Conservation (phyloP, 768 basidiomycete species). For the Trametes cinnabarina region DNA sequence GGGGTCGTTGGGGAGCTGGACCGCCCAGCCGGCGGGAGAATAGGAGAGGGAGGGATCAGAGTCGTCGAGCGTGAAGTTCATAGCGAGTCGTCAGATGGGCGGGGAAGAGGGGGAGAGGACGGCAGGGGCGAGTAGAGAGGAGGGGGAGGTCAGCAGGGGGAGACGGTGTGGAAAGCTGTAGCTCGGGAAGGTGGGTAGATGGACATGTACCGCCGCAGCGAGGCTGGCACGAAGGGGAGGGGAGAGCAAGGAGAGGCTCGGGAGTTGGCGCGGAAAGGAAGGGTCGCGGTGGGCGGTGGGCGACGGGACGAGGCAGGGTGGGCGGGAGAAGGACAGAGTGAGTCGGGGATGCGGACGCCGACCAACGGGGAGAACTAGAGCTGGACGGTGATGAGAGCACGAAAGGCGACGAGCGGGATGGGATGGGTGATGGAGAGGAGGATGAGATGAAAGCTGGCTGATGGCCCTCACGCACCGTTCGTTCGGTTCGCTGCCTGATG, state of each 20-base stretch:
- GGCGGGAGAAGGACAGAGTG: background rate
- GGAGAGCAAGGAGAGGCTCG: background rate
- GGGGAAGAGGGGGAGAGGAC: background rate
- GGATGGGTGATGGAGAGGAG: background rate
- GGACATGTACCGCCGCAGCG: background rate
- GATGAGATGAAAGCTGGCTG: background rate
- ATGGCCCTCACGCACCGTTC: background rate
- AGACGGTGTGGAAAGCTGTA: background rate
- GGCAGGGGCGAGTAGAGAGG: background rate
- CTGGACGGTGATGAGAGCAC: too few relatives aligned
- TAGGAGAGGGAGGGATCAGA: constrained; percentile 23
- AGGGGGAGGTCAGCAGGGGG: background rate
- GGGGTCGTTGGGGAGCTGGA: constrained; percentile 24
- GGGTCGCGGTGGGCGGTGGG: background rate
- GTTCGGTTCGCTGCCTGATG: background rate
- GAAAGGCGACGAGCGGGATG: background rate
- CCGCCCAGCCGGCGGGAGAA: constrained; percentile 24
- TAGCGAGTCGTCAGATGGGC: background rate
- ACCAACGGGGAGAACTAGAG: too few relatives aligned
- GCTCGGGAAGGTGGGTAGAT: background rate
- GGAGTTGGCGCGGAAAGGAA: constrained; percentile 9
- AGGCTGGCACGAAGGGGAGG: background rate
- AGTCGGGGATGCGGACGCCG: too few relatives aligned
- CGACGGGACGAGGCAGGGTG: background rate
- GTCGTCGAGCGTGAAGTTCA: constrained; percentile 34